Evolutionary conservation across 1,284 basidiomycete species (phyloP).

Genomic region (Moniliella sp.): DNA sequence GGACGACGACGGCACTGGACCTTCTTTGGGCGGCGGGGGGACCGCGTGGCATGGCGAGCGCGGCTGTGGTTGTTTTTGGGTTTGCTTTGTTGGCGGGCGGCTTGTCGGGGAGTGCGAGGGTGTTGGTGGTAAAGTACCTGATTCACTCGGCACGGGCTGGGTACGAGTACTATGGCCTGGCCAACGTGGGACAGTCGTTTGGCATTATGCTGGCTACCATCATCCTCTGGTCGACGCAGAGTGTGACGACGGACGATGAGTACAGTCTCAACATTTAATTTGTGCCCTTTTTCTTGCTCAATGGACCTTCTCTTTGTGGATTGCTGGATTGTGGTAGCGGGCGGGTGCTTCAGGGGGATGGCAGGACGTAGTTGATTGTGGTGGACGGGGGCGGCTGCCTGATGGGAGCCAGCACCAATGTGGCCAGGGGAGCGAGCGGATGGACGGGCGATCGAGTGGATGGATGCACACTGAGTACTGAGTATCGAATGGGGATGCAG

Average conservation of each 20-base stretch:
- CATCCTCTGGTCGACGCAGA: constrained; percentile 68
- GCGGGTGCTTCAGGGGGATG: no score
- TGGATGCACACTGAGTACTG: no score
- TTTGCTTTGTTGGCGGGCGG: constrained; percentile 93
- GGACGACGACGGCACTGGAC: constrained; percentile 39
- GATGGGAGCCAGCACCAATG: no score
- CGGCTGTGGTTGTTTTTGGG: constrained; percentile 75
- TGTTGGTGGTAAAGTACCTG: constrained; percentile 74
- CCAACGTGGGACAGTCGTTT: constrained; percentile 76
- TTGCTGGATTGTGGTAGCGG: no score
- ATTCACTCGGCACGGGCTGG: constrained; percentile 51
- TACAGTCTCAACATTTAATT: constrained; percentile 55
- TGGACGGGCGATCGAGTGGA: no score
- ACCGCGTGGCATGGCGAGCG: constrained; percentile 57
- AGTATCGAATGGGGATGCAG: no score
- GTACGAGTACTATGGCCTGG: constrained; percentile 73
- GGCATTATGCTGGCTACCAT: constrained; percentile 72
- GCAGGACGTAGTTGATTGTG: no score
- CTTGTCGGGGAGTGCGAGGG: constrained; percentile 67
- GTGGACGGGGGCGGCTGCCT: no score
- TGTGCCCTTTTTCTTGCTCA: no score
- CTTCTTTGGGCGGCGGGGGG: constrained; percentile 29
- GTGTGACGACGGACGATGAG: constrained; percentile 59
- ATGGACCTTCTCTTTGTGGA: no score
- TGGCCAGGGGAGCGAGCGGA: no score